Evolutionary conservation across 2,329 filamentous ascomycete genomes (phyloP).

Genomic region (Huntiella bhutanensis): DNA sequence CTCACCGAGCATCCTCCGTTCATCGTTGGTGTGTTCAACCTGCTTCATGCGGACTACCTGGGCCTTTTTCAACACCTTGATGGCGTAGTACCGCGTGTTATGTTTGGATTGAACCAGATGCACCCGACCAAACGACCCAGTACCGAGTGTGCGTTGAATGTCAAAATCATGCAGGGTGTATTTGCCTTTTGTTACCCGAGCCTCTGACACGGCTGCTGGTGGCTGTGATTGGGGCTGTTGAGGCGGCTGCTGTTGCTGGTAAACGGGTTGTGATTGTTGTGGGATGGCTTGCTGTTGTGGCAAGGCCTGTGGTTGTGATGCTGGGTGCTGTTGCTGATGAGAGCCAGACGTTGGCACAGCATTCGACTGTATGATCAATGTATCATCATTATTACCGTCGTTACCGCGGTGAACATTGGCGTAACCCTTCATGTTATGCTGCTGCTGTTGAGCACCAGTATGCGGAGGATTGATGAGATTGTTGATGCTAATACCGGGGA

Average conservation of each 20-base stretch:
- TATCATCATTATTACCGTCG: constrained; percentile 16
- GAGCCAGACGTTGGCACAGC: constrained; percentile 11
- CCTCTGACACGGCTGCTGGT: constrained; percentile 17
- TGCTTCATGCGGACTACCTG: constrained; percentile 99
- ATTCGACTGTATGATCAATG: constrained; percentile 15
- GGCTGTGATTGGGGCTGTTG: constrained; percentile 16
- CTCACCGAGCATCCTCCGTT: constrained; percentile 84
- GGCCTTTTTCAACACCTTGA: constrained; percentile 96
- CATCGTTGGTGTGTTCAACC: constrained; percentile 97
- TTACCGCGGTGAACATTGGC: constrained; percentile 30
- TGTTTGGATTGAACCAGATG: constrained; percentile 95
- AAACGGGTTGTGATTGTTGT: constrained; percentile 43
- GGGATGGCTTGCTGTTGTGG: constrained; percentile 32
- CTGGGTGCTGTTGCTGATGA: constrained; percentile 43
- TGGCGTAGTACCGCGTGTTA: constrained; percentile 93
- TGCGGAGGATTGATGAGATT: constrained; percentile 11
- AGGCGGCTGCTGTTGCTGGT: constrained; percentile 14
- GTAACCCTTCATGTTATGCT: constrained; percentile 12
- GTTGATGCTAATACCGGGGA: constrained; percentile 19
- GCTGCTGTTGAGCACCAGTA: constrained; percentile 12
- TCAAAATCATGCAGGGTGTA: constrained; percentile 85
- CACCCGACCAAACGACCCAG: constrained; percentile 89
- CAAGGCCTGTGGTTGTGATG: constrained; percentile 3
- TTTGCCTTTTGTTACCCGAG: constrained; percentile 80
- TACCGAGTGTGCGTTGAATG: constrained; percentile 79